Conservation (phyloP, 1,284 basidiomycete species). For the Fistulina hepatica region DNA sequence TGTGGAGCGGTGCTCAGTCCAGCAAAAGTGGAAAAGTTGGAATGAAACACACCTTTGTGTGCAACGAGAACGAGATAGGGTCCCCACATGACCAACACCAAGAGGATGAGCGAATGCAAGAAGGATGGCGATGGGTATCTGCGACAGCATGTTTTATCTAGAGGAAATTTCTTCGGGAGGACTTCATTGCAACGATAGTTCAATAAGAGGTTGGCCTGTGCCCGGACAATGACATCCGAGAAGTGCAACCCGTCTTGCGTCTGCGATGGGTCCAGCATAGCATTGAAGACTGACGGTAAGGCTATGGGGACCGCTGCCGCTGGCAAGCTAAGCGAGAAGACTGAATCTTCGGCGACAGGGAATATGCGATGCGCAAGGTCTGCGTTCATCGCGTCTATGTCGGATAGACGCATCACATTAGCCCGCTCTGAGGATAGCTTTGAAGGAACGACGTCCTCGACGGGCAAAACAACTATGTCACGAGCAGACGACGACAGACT, state of each 20-base stretch:
- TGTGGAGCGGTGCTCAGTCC: background rate
- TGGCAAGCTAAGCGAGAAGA: slow-evolving; percentile 8
- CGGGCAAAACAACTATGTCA: slow-evolving; percentile 63
- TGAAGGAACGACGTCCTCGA: slow-evolving; percentile 50
- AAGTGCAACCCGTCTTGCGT: slow-evolving; percentile 83
- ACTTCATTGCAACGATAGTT: slow-evolving; percentile 73
- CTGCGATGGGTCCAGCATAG: slow-evolving; percentile 59
- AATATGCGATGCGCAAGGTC: slow-evolving; percentile 63
- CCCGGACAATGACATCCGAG: slow-evolving; percentile 47
- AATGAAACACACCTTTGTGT: slow-evolving; percentile 4
- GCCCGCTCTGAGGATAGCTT: slow-evolving; percentile 58
- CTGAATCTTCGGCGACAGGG: slow-evolving; percentile 19
- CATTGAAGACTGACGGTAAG: slow-evolving; percentile 69
- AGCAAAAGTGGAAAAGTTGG: too few relatives aligned
- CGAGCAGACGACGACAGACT: slow-evolving; percentile 46
- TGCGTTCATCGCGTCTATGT: slow-evolving; percentile 84
- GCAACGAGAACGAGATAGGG: slow-evolving; percentile 25
- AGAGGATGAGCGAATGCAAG: slow-evolving; percentile 51
- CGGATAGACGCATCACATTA: slow-evolving; percentile 56
- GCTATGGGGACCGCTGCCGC: slow-evolving; percentile 32
- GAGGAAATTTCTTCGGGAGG: slow-evolving; percentile 57
- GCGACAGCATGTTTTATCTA: slow-evolving; percentile 78
- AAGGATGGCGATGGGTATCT: slow-evolving; percentile 59
- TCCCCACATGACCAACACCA: slow-evolving; percentile 42
- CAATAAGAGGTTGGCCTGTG: slow-evolving; percentile 72